Conservation (phyloP, 2,329 filamentous ascomycete genomes). For the Colletotrichum lindemuthianum region DNA sequence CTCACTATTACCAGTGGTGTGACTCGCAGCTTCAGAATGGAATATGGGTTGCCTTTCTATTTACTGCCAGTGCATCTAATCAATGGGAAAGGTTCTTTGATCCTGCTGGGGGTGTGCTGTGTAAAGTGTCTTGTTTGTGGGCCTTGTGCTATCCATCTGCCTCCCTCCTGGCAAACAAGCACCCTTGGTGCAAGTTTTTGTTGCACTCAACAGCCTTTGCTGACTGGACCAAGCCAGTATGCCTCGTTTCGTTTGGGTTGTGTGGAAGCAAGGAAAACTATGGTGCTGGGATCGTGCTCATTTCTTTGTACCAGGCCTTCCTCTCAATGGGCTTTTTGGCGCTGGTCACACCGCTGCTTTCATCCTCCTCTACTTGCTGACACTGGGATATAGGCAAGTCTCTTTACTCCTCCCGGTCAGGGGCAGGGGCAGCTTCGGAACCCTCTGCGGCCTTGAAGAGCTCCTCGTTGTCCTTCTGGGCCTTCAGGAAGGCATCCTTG, state of each 20-base stretch:
- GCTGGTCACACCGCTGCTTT: conserved; percentile 1
- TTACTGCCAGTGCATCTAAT: conserved; percentile 21
- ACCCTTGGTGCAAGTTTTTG: conserved; percentile 34
- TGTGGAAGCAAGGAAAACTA: conserved; percentile 28
- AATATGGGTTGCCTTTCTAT: conserved; percentile 29
- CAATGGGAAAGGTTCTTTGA: conserved; percentile 24
- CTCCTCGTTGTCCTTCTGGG: conserved; percentile 93
- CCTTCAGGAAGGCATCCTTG: conserved; percentile 97
- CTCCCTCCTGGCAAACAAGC: conserved; percentile 28
- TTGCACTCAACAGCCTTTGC: conserved; percentile 34
- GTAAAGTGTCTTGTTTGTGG: conserved; percentile 35
- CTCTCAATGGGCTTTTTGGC: neutral
- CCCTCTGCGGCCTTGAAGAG: conserved; percentile 70
- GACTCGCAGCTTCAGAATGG: neutral
- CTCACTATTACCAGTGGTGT: too few species aligned
- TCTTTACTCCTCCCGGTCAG: conserved; percentile 36
- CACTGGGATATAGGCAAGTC: neutral
- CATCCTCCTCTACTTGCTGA: conserved; percentile 16
- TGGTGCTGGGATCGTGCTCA: conserved; percentile 29
- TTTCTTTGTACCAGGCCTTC: conserved; percentile 14
- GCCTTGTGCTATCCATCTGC: conserved; percentile 34
- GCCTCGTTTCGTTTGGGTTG: conserved; percentile 20
- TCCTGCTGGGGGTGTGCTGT: conserved; percentile 31
- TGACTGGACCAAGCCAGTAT: conserved; percentile 22
- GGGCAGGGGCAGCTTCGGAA: conserved; percentile 38